A percentile compares a stretch with the other conserved stretches of the same genome.
Evolutionary conservation across 73 alveolate genomes (phyloP).

Genomic region (Tetrahymena elliotti): DNA sequence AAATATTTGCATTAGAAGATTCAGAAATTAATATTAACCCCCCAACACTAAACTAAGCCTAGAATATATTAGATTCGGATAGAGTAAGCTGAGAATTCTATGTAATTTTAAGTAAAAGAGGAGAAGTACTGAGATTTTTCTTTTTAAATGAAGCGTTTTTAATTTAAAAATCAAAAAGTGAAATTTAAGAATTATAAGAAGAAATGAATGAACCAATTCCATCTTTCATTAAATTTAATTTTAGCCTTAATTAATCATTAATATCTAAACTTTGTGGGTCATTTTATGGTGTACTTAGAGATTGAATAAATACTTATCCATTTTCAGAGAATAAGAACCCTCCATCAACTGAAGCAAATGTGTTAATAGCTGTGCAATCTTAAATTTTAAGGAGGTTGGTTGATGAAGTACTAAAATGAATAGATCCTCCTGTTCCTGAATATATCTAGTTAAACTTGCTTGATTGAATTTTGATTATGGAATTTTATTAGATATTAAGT

Average conservation of each 20-base stretch:
- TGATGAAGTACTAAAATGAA: background rate
- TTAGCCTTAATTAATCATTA: too few species aligned
- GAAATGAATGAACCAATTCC: background rate
- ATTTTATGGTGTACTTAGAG: background rate
- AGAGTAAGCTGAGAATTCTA: background rate
- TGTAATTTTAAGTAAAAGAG: background rate
- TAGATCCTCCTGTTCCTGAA: background rate
- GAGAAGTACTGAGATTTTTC: background rate
- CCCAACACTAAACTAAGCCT: background rate
- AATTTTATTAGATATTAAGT: background rate
- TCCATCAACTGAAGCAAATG: background rate
- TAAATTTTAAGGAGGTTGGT: background rate
- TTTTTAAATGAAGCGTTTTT: background rate
- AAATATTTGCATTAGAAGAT: background rate
- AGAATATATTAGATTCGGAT: background rate
- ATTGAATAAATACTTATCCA: background rate
- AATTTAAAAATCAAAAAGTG: background rate
- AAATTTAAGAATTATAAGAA: background rate
- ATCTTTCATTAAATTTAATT: too few species aligned
- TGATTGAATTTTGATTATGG: background rate
- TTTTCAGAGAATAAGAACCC: background rate
- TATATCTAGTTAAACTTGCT: background rate
- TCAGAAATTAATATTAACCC: background rate
- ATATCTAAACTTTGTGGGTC: background rate
- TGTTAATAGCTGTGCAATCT: background rate